Evolutionary conservation across 2,329 filamentous ascomycete genomes (phyloP).

Genomic region (Pezizomycotina sp.): DNA sequence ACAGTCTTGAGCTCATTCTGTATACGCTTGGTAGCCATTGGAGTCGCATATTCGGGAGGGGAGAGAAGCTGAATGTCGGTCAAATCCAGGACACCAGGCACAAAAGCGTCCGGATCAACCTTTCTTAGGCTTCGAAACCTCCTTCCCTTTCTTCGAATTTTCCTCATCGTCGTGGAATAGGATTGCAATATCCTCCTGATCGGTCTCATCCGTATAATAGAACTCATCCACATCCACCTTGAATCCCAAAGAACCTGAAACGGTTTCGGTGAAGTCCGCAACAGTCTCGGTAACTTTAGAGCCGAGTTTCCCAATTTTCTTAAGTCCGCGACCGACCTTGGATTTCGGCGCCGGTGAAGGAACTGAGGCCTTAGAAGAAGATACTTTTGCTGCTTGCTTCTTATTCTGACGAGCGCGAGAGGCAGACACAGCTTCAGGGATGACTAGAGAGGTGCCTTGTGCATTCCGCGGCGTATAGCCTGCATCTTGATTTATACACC

Average conservation of each 20-base stretch:
- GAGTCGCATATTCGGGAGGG: slow-evolving; percentile 48
- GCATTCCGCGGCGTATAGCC: no score
- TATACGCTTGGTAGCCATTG: slow-evolving; percentile 43
- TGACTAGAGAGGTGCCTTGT: no score
- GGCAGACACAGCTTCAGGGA: slow-evolving; percentile 24
- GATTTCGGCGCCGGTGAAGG: slow-evolving; percentile 15
- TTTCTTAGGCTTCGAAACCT: slow-evolving; percentile 8
- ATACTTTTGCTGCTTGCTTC: no score
- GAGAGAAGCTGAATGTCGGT: slow-evolving; percentile 45
- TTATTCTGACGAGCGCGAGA: slow-evolving; percentile 13
- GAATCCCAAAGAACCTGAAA: no score
- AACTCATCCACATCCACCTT: slow-evolving; percentile 9
- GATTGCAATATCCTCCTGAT: slow-evolving; percentile 11
- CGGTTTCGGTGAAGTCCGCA: slow-evolving; percentile 3
- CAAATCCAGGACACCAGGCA: slow-evolving; percentile 49
- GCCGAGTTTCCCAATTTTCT: slow-evolving; percentile 9
- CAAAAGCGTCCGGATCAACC: slow-evolving; percentile 41
- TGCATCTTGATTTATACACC: no score
- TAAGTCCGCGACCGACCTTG: slow-evolving; percentile 3
- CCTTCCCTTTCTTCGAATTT: slow-evolving; percentile 6
- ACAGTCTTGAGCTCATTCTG: slow-evolving; percentile 48
- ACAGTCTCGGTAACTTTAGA: no score
- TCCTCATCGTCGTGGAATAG: slow-evolving; percentile 10
- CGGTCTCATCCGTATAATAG: slow-evolving; percentile 10
- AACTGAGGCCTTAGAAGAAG: no score